Base-by-base conservation (phyloP, 225 moss, liverwort and hornwort genomes). In the Takakia lepidozioides region DNA sequence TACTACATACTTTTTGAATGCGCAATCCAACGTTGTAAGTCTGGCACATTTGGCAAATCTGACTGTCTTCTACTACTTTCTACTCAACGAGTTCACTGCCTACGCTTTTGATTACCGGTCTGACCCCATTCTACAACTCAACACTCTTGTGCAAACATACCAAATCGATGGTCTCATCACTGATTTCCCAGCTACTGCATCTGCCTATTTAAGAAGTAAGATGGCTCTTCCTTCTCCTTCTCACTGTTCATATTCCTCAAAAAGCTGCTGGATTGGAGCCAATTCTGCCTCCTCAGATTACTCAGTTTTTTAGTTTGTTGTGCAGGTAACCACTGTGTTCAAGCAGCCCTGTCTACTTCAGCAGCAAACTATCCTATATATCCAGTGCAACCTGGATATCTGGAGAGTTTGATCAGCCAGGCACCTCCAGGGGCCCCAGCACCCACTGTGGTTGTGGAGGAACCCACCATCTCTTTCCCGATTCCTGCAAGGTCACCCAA, bases 1-100 rank as follows among this genome's bases (percentile, higher is more conserved):
- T 1, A 0, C n/a, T 0, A 37, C 15, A 8, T 38, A n/a, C 24
- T 76, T 66, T 38, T 43, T 91, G 40, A 30, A 3, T 1, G 25
- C 45, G 0, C 52, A 70, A 51, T 61, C 78, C 8, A 51, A 63
- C 11, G 49, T 74, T 20, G 72, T 76, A 27, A 44, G 52, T 19
- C 46, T 63, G 58, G 98, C 98, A 32, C 85, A 85, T 27, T 51
- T 60, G 0, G 71, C 83, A 43, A 87, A 87, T 57, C 62, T 98
- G 76, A 80, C 85, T 0, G 75, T 75, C 3, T 88, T 74, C 56
- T 81, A 78, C 49, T 45, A 44, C 17, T 59, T 52, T 1, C 69
- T 85, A 43, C 59, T 61, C 21, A 83, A 91, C 51, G 98, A 98
- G 59, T 78, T 66, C 55, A 27, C 10, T 15, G 49, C 55, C 3